A percentile compares a stretch with the other conserved stretches of the same genome.
Evolutionary conservation across 768 basidiomycete genomes (phyloP).

Genomic region (Porpolomopsis calyptriformis): DNA sequence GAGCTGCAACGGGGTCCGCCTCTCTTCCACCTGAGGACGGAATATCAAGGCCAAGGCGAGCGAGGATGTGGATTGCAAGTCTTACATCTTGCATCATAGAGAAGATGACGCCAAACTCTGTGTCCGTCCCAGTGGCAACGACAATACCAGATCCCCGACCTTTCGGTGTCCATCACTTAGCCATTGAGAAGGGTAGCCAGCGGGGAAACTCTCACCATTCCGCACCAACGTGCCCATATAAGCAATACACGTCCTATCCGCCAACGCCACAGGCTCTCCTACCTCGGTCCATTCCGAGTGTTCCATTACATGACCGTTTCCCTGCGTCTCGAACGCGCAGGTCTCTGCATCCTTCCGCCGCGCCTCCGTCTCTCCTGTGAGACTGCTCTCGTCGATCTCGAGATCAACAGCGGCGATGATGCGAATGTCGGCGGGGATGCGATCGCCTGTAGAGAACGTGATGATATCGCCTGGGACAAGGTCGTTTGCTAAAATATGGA

Average conservation of each 20-base stretch:
- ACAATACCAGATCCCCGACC: constrained; percentile 80
- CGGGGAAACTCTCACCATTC: constrained; percentile 45
- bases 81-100: constrained; percentile 94
- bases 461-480: constrained; percentile 94
- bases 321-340: constrained; percentile 34
- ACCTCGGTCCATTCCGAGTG: constrained; percentile 11
- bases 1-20: constrained; percentile 82
- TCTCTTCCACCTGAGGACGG: constrained; percentile 53
- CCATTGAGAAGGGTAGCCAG: background rate
- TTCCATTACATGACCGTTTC: constrained; percentile 2
- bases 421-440: constrained; percentile 88
- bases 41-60: constrained; percentile 24
- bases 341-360: constrained; percentile 54
- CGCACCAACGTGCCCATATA: constrained; percentile 96
- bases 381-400: constrained; percentile 90
- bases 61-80: constrained; percentile 11
- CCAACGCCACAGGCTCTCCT: constrained; percentile 47
- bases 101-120: constrained; percentile 94
- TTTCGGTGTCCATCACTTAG: constrained; percentile 19
- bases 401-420: constrained; percentile 73
- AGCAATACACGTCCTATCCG: constrained; percentile 78
- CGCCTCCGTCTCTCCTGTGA: constrained; percentile 87
- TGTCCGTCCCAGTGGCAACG: constrained; percentile 73
- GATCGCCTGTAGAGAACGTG: constrained; percentile 82
- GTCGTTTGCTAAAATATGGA: constrained; percentile 87